Evolutionary conservation across 345 rosid species (phyloP), one percentile per base, ranked within the genome.

Genomic region (Arabis hirsuta): DNA sequence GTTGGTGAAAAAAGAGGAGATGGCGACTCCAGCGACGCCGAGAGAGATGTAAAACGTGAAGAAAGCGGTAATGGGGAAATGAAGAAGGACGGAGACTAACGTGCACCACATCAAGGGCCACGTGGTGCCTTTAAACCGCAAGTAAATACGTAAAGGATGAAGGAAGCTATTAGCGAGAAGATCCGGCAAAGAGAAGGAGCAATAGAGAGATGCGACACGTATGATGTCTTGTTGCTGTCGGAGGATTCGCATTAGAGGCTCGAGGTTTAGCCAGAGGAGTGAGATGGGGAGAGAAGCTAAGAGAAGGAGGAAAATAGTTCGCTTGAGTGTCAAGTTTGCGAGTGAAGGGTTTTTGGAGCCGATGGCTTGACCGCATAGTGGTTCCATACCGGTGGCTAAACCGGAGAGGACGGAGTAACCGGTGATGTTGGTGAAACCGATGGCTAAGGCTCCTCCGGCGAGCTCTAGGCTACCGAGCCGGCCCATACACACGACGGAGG

Each of bases 21-120:
- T 76, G 0, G 98, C 97, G 3, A 94, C 85, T 31, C 98, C 96
- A 0, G 83, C 77, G 43, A 94, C 84, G 1, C 97, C 98, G 4
- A 90, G 78, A 44, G 59, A 39, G 13, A 91, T 71, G 7, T 74
- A 80, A 72, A 87, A 89, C 42, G 95, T 69, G 48, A 91, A 78
- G 72, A 81, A 67, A 53, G 80, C 55, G 2, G 91, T 83, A 52
- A 88, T 70, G 1, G 94, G 95, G 19, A 85, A 41, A 69, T 94
- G 96, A 24, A 88, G 73, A 77, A 82, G n/a, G 55, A 82, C 73
- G 10, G 97, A 85, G 48, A 78, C 14, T 12, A 86, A 41, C 38
- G 91, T 79, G 73, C 91, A 86, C 96, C 97, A 91, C 86, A 89
- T 79, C 53, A 89, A 79, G 6, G 94, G 96, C 98, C 97, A 89